Evolutionary conservation across 2,329 filamentous ascomycete genomes (phyloP), one percentile per base, ranked within the genome.

Genomic region (Orbilia quercus): DNA sequence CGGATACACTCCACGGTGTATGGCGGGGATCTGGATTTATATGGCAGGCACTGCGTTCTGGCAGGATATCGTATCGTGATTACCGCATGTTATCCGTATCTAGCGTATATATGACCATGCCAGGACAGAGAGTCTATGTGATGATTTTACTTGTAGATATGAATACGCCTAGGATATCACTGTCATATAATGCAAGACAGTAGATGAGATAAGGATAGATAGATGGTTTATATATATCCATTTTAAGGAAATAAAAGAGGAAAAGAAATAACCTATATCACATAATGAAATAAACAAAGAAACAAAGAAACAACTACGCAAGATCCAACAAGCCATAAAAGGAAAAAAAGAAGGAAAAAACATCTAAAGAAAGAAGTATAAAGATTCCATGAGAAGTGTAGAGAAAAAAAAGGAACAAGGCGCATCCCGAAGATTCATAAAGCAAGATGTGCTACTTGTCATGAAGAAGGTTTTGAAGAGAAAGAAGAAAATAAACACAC

Each of bases 241-340:
- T 73, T 66, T 54, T 53, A 48, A 62, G 40, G 20, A 62, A 73
- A 55, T 47, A 23, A 34, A 66, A 28, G 23, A 16, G 23, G 59
- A 65, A 47, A 12, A 51, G 18, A 54, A 42, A 47, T 20, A 72
- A 54, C 67, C 60, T 66, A 73, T 73, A 73, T 66, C 69, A 73
- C 60, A 73, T 73, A 72, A 72, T 16, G 53, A 54, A 59, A 72
- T 50, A 54, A 51, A 55, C 44, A 50, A 44, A 18, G 34, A 58
- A 47, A 34, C 25, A 53, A 20, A 54, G 20, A 12, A 42, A 50
- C 50, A 51, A 42, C 16, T 38, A n/a, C 38, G 50, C 25, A 42
- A 28, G 47, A 25, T 53, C 40, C 51, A 25, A 51, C 31, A 66
- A 60, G 60, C 44, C 62, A 45, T 71, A 51, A 42, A 58, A 47